phyloP scores from a whole-genome alignment of 2,329 filamentous ascomycete genomes.

The Epichloe typhina region DNA sequence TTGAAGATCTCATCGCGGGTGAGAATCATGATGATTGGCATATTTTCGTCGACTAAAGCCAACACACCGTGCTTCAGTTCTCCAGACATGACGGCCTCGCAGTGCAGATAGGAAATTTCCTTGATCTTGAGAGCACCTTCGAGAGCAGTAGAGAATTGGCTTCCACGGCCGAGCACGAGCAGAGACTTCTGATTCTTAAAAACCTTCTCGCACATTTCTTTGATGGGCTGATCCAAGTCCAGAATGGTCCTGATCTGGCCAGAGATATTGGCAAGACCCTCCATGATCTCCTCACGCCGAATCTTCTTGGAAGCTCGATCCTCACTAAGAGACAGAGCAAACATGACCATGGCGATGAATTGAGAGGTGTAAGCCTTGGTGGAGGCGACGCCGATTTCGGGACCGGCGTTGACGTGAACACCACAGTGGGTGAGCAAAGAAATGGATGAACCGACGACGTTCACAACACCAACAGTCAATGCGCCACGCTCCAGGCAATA shows the following conservation, averaged over 20 bases:
- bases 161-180: slow-evolving; percentile 83
- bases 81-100: slow-evolving; percentile 99
- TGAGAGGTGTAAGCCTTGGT: slow-evolving; percentile 99
- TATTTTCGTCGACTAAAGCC: slow-evolving; percentile 92
- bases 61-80: slow-evolving; percentile 98
- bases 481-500: slow-evolving; percentile 98
- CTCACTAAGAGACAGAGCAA: slow-evolving; percentile 88
- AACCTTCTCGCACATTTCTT: slow-evolving; percentile 79
- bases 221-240: slow-evolving; percentile 84
- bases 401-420: slow-evolving; percentile 98
- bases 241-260: slow-evolving; percentile 86
- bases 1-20: slow-evolving; percentile 92
- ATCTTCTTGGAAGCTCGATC: slow-evolving; percentile 90
- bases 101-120: slow-evolving; percentile 99
- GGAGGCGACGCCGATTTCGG: slow-evolving; percentile 96
- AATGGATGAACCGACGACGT: slow-evolving; percentile 96
- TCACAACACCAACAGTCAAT: slow-evolving; percentile 94
- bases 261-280: slow-evolving; percentile 76
- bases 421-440: slow-evolving; percentile 97
- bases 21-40: slow-evolving; percentile 99
- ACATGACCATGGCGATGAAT: slow-evolving; percentile 99
- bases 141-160: slow-evolving; percentile 91
- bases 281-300: slow-evolving; percentile 90
- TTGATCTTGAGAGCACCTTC: slow-evolving; percentile 99
- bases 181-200: slow-evolving; percentile 98